phyloP scores from a whole-genome alignment of 2,329 filamentous ascomycete species.

The Fusarium floridanum region DNA sequence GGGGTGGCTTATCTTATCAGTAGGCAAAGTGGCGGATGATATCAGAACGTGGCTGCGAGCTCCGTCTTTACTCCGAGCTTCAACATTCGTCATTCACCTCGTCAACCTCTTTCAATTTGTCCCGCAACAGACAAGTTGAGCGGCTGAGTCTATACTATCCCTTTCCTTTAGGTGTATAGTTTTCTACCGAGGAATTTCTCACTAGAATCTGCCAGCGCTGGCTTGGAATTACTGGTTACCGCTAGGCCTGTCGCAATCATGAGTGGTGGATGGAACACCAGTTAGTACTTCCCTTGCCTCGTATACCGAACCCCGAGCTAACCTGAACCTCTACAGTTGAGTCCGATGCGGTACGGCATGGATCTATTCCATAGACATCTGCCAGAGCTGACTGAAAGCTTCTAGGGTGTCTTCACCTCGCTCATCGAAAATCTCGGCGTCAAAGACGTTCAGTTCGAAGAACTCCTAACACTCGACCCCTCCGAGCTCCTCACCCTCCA shows the following conservation, averaged over 20 bases:
- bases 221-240: not conserved
- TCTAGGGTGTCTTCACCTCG: slow-evolving; percentile 93
- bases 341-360: slow-evolving; percentile 90
- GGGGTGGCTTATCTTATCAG: slow-evolving; percentile 44
- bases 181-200: not conserved
- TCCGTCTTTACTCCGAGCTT: slow-evolving; percentile 30
- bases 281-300: slow-evolving; percentile 56
- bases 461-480: slow-evolving; percentile 89
- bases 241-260: slow-evolving; percentile 54
- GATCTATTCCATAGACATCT: not conserved
- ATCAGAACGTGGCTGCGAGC: slow-evolving; percentile 41
- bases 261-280: slow-evolving; percentile 96
- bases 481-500: slow-evolving; percentile 77
- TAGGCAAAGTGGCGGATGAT: slow-evolving; percentile 34
- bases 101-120: not conserved
- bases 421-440: slow-evolving; percentile 92
- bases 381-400: slow-evolving; percentile 10
- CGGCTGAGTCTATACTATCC: not conserved
- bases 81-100: slow-evolving; percentile 16
- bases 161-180: not conserved
- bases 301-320: slow-evolving; percentile 10
- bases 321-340: slow-evolving; percentile 69
- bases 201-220: not conserved
- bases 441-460: slow-evolving; percentile 95
- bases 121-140: not conserved